These are phyloP conservation scores for Penicillium crystallinum DNA, from an alignment of 495 filamentous ascomycete genomes.

Conservation along the genomic window DNA sequence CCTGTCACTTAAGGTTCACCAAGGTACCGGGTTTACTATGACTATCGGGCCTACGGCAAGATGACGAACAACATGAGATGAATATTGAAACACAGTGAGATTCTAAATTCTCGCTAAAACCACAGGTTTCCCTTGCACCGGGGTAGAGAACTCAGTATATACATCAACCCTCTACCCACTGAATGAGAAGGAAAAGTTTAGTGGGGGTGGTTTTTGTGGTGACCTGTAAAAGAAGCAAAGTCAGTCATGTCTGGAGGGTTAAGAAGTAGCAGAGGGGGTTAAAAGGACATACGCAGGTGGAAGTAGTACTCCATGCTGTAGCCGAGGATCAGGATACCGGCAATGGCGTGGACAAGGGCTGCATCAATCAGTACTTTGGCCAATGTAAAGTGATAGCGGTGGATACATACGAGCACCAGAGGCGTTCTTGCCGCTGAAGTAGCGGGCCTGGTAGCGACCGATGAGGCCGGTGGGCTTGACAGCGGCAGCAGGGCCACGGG, in stretches of 20 bases:
- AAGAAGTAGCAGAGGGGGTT: neutral
- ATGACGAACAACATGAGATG: neutral
- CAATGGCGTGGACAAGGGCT: constrained; percentile 88
- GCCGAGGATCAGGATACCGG: constrained; percentile 64
- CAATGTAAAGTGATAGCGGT: neutral
- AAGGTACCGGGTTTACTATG: neutral
- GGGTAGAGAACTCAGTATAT: constrained; percentile 33
- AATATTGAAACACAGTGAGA: constrained; percentile 26
- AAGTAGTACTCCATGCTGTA: constrained; percentile 99
- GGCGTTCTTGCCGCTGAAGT: constrained; percentile 84
- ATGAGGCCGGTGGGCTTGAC: constrained; percentile 72
- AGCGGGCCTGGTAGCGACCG: constrained; percentile 82
- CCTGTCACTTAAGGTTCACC: neutral
- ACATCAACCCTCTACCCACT: constrained; percentile 34
- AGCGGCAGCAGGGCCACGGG: constrained; percentile 79
- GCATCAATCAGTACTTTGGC: constrained; percentile 17
- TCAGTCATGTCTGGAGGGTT: neutral
- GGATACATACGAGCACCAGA: constrained; percentile 74
- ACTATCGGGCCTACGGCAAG: neutral
- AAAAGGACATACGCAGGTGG: constrained; percentile 71
- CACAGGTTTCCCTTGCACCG: constrained; percentile 28
- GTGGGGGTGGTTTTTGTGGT: constrained; percentile 99
- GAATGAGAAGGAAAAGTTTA: constrained; percentile 45
- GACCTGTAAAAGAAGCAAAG: constrained; percentile 52
- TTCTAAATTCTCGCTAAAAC: constrained; percentile 25